Base-by-base conservation (phyloP, 2,329 filamentous ascomycete species). In the Cercospora sp. region DNA sequence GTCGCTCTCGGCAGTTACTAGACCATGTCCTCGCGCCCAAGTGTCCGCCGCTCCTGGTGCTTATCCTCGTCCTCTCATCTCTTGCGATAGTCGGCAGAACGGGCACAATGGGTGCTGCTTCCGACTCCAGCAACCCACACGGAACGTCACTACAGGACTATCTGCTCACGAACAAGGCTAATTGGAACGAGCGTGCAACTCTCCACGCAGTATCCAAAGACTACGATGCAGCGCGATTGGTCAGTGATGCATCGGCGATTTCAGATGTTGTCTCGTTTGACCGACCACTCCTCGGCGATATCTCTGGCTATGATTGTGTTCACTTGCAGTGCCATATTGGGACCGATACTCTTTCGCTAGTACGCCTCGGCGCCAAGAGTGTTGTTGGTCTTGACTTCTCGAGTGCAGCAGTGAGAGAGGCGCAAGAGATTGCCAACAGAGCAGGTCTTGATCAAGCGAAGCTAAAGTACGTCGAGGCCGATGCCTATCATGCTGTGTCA, bases 291-390 rank as follows among this genome's bases (percentile, higher is more conserved):
- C 67, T 72, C 6, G 68, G 66, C 16, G 10, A 61, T 32, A 59
- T 72, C 34, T 18, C 43, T 3, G 40, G 30, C 24, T 61, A 68
- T 2, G 32, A 66, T 7, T 55, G 70, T 40, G 66, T 69, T n/a
- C 72, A 74, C 66, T 64, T 74, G 28, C 71, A 74, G 66, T 74
- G 71, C 65, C 70, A 73, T 51, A 73, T 74, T 45, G 72, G 67
- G 10, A 73, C 72, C 24, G 71, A 74, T 64, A 73, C 72, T 8
- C 71, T 74, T 8, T 74, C 72, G 1, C 68, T 74, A 8, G 69
- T 69, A 7, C 68, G 72, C n/a, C 67, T 63, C 5, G 72, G 72
- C 12, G 71, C 72, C 13, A 65, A 63, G 2, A 61, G 55, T 16
- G 72, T 74, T 32, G 49, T 59, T 16, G 72, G 71, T n/a, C 67